These are phyloP conservation scores for Volutella citrinella DNA, from an alignment of 2,329 filamentous ascomycete species.

Conservation along the genomic window DNA sequence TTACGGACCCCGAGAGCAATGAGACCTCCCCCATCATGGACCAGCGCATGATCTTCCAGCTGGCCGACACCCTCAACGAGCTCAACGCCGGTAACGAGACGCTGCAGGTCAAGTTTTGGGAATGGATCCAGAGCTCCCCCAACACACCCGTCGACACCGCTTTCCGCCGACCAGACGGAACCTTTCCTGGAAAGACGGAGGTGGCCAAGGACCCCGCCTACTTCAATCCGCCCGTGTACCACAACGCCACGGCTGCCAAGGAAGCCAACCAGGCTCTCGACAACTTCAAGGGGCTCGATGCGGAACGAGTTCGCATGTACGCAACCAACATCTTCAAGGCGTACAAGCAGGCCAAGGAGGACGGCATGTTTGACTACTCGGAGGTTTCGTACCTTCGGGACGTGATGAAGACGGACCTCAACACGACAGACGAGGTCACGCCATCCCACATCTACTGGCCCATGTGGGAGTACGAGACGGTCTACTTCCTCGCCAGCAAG, in stretches of 20 bases:
- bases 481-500: constrained; percentile 23
- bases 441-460: constrained; percentile 20
- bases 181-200: constrained; percentile 21
- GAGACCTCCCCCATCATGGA: constrained; percentile 57
- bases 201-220: constrained; percentile 18
- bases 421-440: constrained; percentile 35
- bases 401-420: constrained; percentile 31
- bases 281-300: constrained; percentile 20
- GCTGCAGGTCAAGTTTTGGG: constrained; percentile 58
- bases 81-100: constrained; percentile 50
- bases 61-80: constrained; percentile 58
- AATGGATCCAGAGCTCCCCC: constrained; percentile 53
- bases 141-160: constrained; percentile 30
- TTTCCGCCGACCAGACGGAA: constrained; percentile 26
- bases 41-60: constrained; percentile 63
- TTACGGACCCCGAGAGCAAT: constrained; percentile 48
- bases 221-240: no score
- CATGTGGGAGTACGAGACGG: constrained; percentile 29
- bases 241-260: constrained; percentile 21
- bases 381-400: constrained; percentile 32
- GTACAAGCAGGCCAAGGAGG: constrained; percentile 26
- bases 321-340: constrained; percentile 28
- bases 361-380: constrained; percentile 27
- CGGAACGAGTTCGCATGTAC: constrained; percentile 20
- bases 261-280: no score